Evolutionary conservation across 2,329 filamentous ascomycete genomes (phyloP).

Genomic region (Sporothrix variecibatus): DNA sequence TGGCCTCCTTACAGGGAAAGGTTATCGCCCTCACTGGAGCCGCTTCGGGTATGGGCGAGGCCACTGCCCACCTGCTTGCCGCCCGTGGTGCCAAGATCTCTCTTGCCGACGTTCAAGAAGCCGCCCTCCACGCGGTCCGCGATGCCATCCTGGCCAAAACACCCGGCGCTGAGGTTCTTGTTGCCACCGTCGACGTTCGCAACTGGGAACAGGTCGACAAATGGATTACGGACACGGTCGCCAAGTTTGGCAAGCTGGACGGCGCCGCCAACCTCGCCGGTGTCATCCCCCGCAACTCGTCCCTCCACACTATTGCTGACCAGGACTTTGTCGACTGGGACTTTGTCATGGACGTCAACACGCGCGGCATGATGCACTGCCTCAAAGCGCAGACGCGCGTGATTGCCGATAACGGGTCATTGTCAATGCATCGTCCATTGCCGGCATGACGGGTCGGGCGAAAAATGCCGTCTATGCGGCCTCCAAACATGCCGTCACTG

Average conservation of each 20-base stretch:
- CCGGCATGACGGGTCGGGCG: background rate
- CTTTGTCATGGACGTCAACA: conserved; percentile 6
- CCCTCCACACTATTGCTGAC: background rate
- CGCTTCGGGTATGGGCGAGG: background rate
- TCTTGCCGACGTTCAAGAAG: background rate
- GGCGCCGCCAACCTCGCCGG: background rate
- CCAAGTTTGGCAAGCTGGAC: background rate
- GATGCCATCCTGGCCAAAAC: background rate
- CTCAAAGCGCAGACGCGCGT: background rate
- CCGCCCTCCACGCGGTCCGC: background rate
- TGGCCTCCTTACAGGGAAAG: background rate
- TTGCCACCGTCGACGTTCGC: background rate
- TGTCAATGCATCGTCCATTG: background rate
- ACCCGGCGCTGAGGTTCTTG: background rate
- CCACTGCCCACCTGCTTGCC: background rate
- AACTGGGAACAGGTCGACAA: background rate
- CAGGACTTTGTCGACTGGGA: background rate
- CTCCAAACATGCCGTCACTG: background rate
- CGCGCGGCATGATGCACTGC: conserved; percentile 3
- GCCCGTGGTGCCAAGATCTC: background rate
- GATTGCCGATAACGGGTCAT: background rate
- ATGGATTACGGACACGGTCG: background rate
- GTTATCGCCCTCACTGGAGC: background rate
- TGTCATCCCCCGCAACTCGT: background rate
- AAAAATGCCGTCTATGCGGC: background rate